A percentile compares a stretch with the other conserved stretches of the same genome.
phyloP scores from a whole-genome alignment of 1,284 basidiomycete genomes.

The Naganishia cerealis region DNA sequence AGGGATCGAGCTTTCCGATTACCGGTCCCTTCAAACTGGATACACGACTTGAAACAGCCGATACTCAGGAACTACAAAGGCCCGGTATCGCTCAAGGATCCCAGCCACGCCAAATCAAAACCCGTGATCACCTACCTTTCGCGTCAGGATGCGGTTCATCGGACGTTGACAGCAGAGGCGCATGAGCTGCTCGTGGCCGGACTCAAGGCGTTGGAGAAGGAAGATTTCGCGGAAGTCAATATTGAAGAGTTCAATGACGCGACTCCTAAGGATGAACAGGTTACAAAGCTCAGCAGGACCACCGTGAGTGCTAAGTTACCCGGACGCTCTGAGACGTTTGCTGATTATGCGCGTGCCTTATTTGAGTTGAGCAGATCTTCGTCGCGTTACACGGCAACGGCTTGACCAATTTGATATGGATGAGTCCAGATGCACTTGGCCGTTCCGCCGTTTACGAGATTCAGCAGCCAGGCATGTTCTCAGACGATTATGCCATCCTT shows the following conservation, averaged over 20 bases:
- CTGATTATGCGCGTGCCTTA: background rate
- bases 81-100: slow-evolving; percentile 9
- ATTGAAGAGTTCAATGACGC: slow-evolving; percentile 23
- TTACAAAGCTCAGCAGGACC: slow-evolving; percentile 29
- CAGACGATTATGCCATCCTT: slow-evolving; percentile 28
- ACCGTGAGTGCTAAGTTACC: slow-evolving; percentile 13
- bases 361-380: slow-evolving; percentile 6
- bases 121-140: slow-evolving; percentile 31
- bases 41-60: slow-evolving; percentile 11
- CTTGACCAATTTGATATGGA: slow-evolving; percentile 27
- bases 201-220: slow-evolving; percentile 20
- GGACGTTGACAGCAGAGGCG: slow-evolving; percentile 9
- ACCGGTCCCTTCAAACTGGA: slow-evolving; percentile 12
- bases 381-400: slow-evolving; percentile 30
- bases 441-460: slow-evolving; percentile 25
- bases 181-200: slow-evolving; percentile 16
- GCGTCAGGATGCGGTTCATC: slow-evolving; percentile 14
- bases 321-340: background rate
- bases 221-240: slow-evolving; percentile 28
- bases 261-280: slow-evolving; percentile 23
- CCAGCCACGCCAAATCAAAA: slow-evolving; percentile 2
- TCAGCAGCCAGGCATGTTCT: slow-evolving; percentile 15
- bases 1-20: slow-evolving; percentile 22
- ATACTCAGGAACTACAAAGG: slow-evolving; percentile 18
- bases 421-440: slow-evolving; percentile 1